Conservation (phyloP, 2,329 filamentous ascomycete species). For the Myriosclerotinia curreyana region DNA sequence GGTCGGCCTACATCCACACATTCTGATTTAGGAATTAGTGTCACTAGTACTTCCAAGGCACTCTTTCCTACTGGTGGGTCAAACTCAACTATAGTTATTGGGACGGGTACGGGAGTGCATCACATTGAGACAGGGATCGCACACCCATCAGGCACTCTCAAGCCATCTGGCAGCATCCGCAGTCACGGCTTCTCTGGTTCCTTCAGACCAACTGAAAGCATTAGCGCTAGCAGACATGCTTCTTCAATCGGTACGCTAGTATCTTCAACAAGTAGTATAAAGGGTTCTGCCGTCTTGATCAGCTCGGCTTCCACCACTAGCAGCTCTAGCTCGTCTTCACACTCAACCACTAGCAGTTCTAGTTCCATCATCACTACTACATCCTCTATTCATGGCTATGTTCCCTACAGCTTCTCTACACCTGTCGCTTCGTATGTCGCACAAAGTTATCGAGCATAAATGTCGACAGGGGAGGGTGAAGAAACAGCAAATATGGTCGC, state of each 20-base stretch:
- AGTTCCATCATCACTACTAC: conserved; percentile 10
- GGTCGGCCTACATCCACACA: background rate
- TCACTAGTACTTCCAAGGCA: conserved; percentile 3
- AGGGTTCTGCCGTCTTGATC: too few species aligned
- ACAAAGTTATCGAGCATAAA: conserved; percentile 2
- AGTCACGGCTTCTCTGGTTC: background rate
- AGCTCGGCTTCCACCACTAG: conserved; percentile 1
- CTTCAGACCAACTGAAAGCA: background rate
- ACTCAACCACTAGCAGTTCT: conserved; percentile 1
- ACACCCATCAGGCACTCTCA: background rate
- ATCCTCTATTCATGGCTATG: conserved; percentile 10
- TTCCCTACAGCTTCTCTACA: conserved; percentile 13
- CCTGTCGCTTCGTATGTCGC: conserved; percentile 15
- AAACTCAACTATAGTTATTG: background rate
- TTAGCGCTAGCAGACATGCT: background rate
- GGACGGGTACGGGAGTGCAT: conserved; percentile 1
- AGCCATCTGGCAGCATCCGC: conserved; percentile 1
- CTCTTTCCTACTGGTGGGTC: conserved; percentile 13
- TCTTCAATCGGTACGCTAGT: background rate
- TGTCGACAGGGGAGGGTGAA: too few species aligned
- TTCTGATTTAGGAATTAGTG: conserved; percentile 3
- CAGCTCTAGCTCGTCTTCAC: background rate
- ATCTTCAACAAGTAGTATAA: background rate
- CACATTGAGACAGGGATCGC: conserved; percentile 1
- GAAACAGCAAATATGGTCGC: background rate